These are phyloP conservation scores for Talaromyces sp. DNA, from an alignment of 2,329 filamentous ascomycete species.

Conservation along the genomic window DNA sequence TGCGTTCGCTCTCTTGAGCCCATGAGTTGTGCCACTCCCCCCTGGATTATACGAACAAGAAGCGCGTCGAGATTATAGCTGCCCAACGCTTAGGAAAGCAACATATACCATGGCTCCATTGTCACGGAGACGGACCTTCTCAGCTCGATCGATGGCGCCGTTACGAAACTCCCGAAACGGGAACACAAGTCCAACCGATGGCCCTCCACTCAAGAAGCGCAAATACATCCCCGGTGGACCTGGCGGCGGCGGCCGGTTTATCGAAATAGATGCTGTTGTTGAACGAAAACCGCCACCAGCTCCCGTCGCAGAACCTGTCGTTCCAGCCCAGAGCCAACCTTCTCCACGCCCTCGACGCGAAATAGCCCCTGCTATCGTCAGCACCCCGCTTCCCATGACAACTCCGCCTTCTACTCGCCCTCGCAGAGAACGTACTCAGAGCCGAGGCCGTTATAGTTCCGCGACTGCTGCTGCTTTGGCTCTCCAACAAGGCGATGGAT, in stretches of 20 bases:
- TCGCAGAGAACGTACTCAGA: constrained; percentile 44
- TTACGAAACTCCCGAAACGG: constrained; percentile 33
- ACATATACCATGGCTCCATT: constrained; percentile 33
- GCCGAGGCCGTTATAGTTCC: constrained; percentile 72
- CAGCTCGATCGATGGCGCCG: constrained; percentile 33
- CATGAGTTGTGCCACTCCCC: neutral
- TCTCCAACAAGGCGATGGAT: constrained; percentile 88
- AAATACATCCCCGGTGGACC: constrained; percentile 84
- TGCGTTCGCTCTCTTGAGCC: neutral
- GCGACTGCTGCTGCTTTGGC: constrained; percentile 83
- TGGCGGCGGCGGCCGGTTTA: constrained; percentile 79
- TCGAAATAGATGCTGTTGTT: constrained; percentile 63
- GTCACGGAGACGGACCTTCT: constrained; percentile 31
- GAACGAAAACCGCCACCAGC: constrained; percentile 53
- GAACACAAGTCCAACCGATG: constrained; percentile 39
- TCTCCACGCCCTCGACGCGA: constrained; percentile 55
- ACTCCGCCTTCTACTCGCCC: constrained; percentile 42
- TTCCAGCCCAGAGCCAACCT: constrained; percentile 46
- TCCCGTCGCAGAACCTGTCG: constrained; percentile 24
- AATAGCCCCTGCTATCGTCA: constrained; percentile 41
- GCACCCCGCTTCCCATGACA: constrained; percentile 29
- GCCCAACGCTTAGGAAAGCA: neutral
- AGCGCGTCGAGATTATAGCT: neutral
- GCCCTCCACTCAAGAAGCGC: constrained; percentile 68
- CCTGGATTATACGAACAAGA: constrained; percentile 7